These are phyloP conservation scores for Escovopsis sp. DNA, from an alignment of 2,329 filamentous ascomycete species.

Conservation along the genomic window DNA sequence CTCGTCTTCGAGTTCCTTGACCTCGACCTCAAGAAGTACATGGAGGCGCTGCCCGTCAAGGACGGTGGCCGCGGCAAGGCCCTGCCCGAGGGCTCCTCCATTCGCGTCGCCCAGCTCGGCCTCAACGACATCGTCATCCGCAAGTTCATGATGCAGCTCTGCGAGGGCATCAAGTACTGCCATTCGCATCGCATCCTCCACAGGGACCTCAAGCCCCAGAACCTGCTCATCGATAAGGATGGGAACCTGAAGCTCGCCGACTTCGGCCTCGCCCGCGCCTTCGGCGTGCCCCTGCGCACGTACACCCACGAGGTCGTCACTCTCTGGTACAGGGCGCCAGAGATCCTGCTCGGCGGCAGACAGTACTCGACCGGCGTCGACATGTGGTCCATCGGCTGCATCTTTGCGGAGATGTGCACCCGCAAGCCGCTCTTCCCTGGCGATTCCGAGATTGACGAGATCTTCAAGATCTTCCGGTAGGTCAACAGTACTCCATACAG, in stretches of 20 bases:
- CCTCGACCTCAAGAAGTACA: constrained; percentile 87
- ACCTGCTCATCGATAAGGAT: constrained; percentile 70
- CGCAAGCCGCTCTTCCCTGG: constrained; percentile 84
- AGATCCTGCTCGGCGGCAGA: constrained; percentile 77
- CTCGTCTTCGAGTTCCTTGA: constrained; percentile 88
- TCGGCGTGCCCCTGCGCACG: constrained; percentile 78
- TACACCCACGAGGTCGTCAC: constrained; percentile 95
- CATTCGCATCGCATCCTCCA: constrained; percentile 79
- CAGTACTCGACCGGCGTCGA: constrained; percentile 91
- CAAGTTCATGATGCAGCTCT: constrained; percentile 83
- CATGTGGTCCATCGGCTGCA: constrained; percentile 91
- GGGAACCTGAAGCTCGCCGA: constrained; percentile 84
- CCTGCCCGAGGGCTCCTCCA: constrained; percentile 59
- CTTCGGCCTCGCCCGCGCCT: constrained; percentile 78
- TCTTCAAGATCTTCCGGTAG: constrained; percentile 54
- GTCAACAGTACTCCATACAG: too few species aligned
- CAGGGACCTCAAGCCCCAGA: constrained; percentile 82
- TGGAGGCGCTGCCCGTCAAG: constrained; percentile 74
- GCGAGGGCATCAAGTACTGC: constrained; percentile 74
- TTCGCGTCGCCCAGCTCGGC: constrained; percentile 49
- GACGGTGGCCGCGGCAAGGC: constrained; percentile 77
- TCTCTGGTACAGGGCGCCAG: constrained; percentile 81
- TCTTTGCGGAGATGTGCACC: constrained; percentile 94
- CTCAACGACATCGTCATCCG: constrained; percentile 71
- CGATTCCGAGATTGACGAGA: constrained; percentile 49